Conservation (phyloP, 495 filamentous ascomycete species). For the Annulohypoxylon moriforme region DNA sequence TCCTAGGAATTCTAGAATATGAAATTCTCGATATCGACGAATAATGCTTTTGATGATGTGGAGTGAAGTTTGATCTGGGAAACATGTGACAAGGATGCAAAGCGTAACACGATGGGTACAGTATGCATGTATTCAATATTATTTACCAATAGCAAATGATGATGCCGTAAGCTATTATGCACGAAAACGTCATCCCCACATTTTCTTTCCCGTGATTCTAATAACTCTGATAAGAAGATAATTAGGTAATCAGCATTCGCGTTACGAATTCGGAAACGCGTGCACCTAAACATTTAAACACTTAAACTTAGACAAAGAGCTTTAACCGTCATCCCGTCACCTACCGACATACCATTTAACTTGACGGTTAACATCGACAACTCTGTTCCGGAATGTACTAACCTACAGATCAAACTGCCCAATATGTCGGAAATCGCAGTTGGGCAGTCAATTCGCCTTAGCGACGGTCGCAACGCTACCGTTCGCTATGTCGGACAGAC, state of each 20-base stretch:
- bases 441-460: constrained; percentile 70
- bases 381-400: constrained; percentile 43
- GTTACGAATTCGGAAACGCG: constrained; percentile 42
- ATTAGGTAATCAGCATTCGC: constrained; percentile 36
- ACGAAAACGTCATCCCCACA: not conserved
- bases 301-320: constrained; percentile 31
- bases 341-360: not conserved
- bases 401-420: constrained; percentile 35
- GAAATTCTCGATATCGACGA: not conserved
- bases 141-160: not conserved
- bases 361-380: constrained; percentile 23
- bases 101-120: not conserved
- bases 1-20: not conserved
- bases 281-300: constrained; percentile 16
- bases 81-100: constrained; percentile 2
- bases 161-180: not conserved
- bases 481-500: constrained; percentile 85
- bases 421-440: constrained; percentile 57
- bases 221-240: constrained; percentile 23
- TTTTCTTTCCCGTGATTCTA: constrained; percentile 4
- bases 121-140: not conserved
- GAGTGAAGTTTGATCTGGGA: not conserved
- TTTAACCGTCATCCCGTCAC: not conserved
- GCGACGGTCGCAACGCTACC: constrained; percentile 78
- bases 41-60: not conserved